A percentile compares a stretch with the other conserved stretches of the same genome.
Conservation (phyloP, 1,284 basidiomycete species). For the Puccinia triticina region DNA sequence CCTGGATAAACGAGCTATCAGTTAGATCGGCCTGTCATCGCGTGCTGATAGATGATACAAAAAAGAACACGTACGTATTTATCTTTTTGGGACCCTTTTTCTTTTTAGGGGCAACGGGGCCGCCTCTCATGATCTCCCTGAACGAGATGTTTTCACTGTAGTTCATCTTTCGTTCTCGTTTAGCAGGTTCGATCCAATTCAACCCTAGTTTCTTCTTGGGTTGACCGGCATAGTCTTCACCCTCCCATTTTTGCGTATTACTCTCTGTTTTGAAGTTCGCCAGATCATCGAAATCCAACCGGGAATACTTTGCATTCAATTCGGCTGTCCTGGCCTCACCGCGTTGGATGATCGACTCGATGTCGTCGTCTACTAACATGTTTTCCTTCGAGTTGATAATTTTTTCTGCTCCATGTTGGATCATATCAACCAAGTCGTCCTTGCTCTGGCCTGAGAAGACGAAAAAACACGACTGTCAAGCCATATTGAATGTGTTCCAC, state of each 20-base stretch:
- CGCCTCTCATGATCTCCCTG: constrained; percentile 83
- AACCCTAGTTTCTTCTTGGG: constrained; percentile 73
- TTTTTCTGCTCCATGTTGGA: constrained; percentile 94
- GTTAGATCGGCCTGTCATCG: background rate
- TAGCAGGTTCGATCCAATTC: constrained; percentile 86
- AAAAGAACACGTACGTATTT: constrained; percentile 31
- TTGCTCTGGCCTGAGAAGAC: constrained; percentile 71
- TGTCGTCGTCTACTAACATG: constrained; percentile 83
- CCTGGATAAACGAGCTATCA: constrained; percentile 62
- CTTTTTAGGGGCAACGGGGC: constrained; percentile 70
- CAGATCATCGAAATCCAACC: constrained; percentile 87
- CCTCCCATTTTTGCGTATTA: constrained; percentile 76
- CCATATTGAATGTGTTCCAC: constrained; percentile 12
- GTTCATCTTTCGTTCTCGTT: constrained; percentile 92
- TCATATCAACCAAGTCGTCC: constrained; percentile 97
- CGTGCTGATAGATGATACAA: too few species aligned
- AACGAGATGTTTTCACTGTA: constrained; percentile 78
- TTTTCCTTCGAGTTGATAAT: constrained; percentile 77
- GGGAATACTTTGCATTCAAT: constrained; percentile 89
- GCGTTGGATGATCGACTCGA: constrained; percentile 88
- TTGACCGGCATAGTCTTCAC: constrained; percentile 76
- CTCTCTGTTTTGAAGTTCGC: constrained; percentile 96
- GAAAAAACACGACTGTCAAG: constrained; percentile 8
- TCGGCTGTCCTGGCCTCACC: constrained; percentile 88
- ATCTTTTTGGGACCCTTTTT: constrained; percentile 76